Conservation (phyloP, 352 stramenopile species). For the Phytophthora cryptogea region DNA sequence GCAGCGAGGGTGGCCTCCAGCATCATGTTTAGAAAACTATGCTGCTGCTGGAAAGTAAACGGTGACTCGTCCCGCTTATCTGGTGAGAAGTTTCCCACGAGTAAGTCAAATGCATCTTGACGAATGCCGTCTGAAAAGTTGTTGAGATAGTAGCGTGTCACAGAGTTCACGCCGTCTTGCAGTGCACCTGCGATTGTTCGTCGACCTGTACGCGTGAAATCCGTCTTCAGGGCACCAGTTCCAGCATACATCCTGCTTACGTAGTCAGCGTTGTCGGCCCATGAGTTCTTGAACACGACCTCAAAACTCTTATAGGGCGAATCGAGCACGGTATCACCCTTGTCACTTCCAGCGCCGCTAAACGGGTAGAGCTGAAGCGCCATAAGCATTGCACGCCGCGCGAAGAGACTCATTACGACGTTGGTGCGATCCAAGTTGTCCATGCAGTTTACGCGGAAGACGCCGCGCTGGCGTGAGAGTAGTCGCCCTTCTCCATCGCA, state of each 20-base stretch:
- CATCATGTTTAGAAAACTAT: constrained; percentile 68
- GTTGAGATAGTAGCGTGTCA: constrained; percentile 95
- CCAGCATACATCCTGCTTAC: constrained; percentile 94
- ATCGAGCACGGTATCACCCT: constrained; percentile 73
- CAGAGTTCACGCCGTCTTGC: constrained; percentile 94
- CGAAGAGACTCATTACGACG: constrained; percentile 86
- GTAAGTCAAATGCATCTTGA: constrained; percentile 94
- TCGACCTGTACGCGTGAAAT: constrained; percentile 95
- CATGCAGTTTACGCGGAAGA: constrained; percentile 98
- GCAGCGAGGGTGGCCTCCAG: constrained; percentile 56
- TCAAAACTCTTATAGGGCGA: constrained; percentile 77
- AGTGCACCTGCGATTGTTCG: constrained; percentile 91
- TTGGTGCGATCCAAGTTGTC: constrained; percentile 97
- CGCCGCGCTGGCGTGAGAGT: constrained; percentile 80
- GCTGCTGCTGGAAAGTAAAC: constrained; percentile 85
- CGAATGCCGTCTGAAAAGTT: constrained; percentile 95
- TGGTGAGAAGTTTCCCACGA: constrained; percentile 80
- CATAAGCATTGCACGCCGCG: constrained; percentile 74
- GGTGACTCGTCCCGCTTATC: constrained; percentile 82
- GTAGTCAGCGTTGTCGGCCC: constrained; percentile 96
- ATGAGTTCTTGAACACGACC: constrained; percentile 87
- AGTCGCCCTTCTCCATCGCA: constrained; percentile 50
- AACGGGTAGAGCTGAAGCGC: constrained; percentile 82
- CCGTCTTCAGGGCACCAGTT: constrained; percentile 95
- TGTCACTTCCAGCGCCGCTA: constrained; percentile 32